Percentiles rank a stretch among this genome's conserved stretches.
Conservation (phyloP, 2,329 filamentous ascomycete genomes). For the Aciculosporium take region DNA sequence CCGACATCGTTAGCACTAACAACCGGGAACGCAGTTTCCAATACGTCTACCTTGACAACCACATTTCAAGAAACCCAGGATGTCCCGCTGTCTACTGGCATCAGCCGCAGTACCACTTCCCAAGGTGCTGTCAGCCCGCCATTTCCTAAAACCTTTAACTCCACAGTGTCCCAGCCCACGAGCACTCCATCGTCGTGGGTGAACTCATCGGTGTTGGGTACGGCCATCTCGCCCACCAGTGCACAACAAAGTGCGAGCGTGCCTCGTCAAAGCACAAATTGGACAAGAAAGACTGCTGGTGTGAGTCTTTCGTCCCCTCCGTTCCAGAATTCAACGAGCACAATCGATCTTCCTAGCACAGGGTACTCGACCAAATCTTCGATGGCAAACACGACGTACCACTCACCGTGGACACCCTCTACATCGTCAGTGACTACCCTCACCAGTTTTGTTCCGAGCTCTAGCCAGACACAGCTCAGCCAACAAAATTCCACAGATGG, state of each 20-base stretch:
- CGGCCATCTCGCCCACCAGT: background rate
- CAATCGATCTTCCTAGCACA: slow-evolving; percentile 11
- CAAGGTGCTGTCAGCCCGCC: background rate
- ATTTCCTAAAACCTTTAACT: background rate
- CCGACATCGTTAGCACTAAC: slow-evolving; percentile 1
- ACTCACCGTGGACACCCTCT: slow-evolving; percentile 1
- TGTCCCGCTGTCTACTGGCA: background rate
- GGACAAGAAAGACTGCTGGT: background rate
- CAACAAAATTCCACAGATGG: background rate
- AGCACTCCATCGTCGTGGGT: background rate
- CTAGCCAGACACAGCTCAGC: background rate
- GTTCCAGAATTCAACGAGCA: slow-evolving; percentile 3
- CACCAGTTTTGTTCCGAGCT: slow-evolving; percentile 1
- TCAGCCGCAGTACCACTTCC: background rate
- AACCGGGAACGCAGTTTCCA: background rate
- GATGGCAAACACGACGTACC: background rate
- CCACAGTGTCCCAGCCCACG: background rate
- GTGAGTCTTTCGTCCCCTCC: background rate
- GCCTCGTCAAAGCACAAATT: background rate
- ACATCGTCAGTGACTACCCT: background rate
- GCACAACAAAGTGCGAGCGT: background rate
- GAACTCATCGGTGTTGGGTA: slow-evolving; percentile 3
- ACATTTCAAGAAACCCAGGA: background rate
- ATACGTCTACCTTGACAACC: background rate
- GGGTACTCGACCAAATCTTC: background rate